phyloP scores from a whole-genome alignment of 805 yeast genomes.

The Candida coquimbonensis region DNA sequence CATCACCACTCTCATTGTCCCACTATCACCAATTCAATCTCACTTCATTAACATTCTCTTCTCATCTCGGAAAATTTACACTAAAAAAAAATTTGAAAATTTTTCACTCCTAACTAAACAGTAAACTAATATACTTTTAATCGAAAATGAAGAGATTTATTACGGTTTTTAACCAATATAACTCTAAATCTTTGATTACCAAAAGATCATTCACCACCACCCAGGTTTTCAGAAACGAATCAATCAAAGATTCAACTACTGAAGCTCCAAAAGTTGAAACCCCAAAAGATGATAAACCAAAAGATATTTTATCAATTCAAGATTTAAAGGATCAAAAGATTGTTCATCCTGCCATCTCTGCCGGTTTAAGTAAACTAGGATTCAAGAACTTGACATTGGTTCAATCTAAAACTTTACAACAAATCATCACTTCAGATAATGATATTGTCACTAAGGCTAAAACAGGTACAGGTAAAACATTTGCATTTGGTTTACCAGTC shows the following conservation, averaged over 20 bases:
- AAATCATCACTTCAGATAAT: conserved; percentile 42
- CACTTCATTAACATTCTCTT: too few species aligned
- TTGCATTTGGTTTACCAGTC: conserved; percentile 80
- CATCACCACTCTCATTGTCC: too few species aligned
- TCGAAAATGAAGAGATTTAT: too few species aligned
- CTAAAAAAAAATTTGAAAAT: too few species aligned
- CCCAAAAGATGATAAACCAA: background rate
- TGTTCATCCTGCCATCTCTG: conserved; percentile 23
- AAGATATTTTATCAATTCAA: conserved; percentile 12
- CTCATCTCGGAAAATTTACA: too few species aligned
- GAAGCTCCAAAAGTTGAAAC: background rate
- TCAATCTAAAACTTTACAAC: conserved; percentile 55
- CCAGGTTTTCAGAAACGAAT: background rate
- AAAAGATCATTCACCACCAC: conserved; percentile 3
- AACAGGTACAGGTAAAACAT: conserved; percentile 94
- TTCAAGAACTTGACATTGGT: conserved; percentile 58
- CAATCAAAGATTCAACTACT: background rate
- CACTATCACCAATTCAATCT: too few species aligned
- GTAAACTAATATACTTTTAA: too few species aligned
- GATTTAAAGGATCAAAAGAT: conserved; percentile 24
- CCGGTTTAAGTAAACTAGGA: conserved; percentile 36
- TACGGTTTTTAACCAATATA: too few species aligned
- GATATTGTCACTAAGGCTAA: conserved; percentile 85
- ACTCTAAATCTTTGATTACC: too few species aligned
- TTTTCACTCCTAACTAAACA: too few species aligned